Percentiles rank a stretch among this genome's conserved stretches.
Conservation (phyloP, 768 basidiomycete genomes). For the Phanerochaete sordida region DNA sequence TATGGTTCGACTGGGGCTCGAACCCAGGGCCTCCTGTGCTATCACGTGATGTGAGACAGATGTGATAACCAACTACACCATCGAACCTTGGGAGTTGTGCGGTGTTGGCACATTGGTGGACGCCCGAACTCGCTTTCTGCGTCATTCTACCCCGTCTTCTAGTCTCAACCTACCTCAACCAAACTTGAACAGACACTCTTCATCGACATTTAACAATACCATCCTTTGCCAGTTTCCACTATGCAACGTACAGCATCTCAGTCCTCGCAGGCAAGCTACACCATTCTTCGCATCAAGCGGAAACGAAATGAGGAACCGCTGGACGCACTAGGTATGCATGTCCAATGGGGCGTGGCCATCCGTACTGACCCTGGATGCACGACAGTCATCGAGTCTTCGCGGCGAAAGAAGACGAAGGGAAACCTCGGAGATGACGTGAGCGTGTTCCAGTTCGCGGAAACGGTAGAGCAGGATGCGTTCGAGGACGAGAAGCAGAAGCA, state of each 20-base stretch:
- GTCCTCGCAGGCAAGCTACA: conserved; percentile 41
- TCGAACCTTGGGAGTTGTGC: not conserved
- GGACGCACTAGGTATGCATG: conserved; percentile 64
- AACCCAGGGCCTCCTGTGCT: not conserved
- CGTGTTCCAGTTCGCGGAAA: conserved; percentile 80
- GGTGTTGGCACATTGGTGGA: not conserved
- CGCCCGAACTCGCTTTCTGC: not conserved
- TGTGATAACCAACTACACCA: conserved; percentile 9
- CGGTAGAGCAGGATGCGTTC: conserved; percentile 70
- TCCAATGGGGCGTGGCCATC: not conserved
- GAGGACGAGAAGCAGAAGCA: conserved; percentile 53
- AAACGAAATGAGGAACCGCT: conserved; percentile 81
- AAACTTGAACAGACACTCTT: not conserved
- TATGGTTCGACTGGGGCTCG: not conserved
- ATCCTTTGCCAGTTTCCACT: no score
- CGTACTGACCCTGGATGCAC: not conserved
- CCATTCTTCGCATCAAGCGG: conserved; percentile 78
- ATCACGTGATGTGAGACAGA: conserved; percentile 4
- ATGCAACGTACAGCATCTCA: not conserved
- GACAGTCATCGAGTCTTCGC: conserved; percentile 61
- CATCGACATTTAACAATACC: not conserved
- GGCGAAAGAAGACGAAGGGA: conserved; percentile 56
- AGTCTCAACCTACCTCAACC: not conserved
- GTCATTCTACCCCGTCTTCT: no score
- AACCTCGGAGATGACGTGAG: conserved; percentile 34